A percentile compares a stretch with the other conserved stretches of the same genome.
phyloP scores from a whole-genome alignment of 202 grass and related monocot species.

The Cymbopogon flexuosus region DNA sequence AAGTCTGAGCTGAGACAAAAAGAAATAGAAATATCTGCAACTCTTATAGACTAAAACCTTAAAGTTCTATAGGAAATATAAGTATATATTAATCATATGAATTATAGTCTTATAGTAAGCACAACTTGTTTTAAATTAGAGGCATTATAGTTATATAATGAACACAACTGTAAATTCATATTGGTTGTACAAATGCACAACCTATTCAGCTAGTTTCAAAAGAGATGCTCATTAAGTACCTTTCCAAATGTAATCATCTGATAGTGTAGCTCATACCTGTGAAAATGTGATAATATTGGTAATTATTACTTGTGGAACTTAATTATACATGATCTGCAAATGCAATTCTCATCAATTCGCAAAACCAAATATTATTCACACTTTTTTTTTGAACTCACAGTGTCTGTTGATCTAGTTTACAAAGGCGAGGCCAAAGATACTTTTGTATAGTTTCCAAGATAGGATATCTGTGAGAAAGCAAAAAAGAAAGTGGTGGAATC shows the following conservation, averaged over 20 bases:
- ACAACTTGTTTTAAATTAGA: background rate
- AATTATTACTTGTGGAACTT: conserved; percentile 1
- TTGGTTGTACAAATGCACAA: background rate
- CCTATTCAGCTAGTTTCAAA: background rate
- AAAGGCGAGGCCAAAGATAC: conserved; percentile 92
- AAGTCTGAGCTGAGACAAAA: background rate
- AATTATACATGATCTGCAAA: conserved; percentile 21
- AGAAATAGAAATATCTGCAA: background rate
- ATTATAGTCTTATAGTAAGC: background rate
- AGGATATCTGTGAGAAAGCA: conserved; percentile 67
- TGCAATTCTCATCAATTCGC: background rate
- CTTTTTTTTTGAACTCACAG: conserved; percentile 52
- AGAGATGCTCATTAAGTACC: conserved; percentile 48
- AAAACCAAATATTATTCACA: conserved; percentile 15
- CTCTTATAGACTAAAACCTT: background rate
- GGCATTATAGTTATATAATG: background rate
- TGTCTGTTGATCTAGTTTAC: conserved; percentile 85
- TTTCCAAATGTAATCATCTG: conserved; percentile 99
- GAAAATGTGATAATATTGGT: conserved; percentile 35
- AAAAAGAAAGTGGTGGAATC: conserved; percentile 30
- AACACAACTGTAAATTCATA: background rate
- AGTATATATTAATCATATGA: background rate
- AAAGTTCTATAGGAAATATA: background rate
- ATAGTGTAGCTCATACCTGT: conserved; percentile 97
- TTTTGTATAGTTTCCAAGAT: conserved; percentile 81